Percentiles rank a stretch among this genome's conserved stretches.
These are phyloP conservation scores for Blastobotrys niveus DNA, from an alignment of 1,139 yeast species.

Conservation along the genomic window DNA sequence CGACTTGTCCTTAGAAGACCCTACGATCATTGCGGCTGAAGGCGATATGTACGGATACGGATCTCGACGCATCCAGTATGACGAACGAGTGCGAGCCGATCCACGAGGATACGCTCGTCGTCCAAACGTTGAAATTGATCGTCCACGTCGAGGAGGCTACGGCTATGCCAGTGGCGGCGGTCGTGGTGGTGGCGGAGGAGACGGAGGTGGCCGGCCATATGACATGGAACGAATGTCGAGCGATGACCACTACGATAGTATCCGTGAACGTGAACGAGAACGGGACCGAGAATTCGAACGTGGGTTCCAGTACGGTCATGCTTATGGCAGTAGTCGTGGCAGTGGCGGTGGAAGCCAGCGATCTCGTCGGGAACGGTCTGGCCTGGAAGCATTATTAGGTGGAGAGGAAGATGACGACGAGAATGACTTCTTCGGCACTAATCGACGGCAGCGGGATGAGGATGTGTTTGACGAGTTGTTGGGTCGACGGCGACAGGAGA, in stretches of 20 bases:
- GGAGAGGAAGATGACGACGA: not conserved
- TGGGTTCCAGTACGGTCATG: not conserved
- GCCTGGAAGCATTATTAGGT: not conserved
- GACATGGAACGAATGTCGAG: too few relatives aligned
- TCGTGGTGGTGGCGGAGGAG: not conserved
- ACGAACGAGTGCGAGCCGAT: constrained; percentile 4
- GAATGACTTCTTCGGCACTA: too few relatives aligned
- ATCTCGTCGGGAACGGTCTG: too few relatives aligned
- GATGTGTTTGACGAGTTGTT: not conserved
- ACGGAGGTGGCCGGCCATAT: not conserved
- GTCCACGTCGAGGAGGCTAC: not conserved
- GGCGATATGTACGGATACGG: not conserved
- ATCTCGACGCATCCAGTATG: not conserved
- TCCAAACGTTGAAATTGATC: not conserved
- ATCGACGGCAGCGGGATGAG: not conserved
- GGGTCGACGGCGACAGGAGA: too few relatives aligned
- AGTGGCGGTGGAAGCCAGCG: not conserved
- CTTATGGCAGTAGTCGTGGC: constrained; percentile 1
- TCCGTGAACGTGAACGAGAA: not conserved
- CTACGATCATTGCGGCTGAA: constrained; percentile 2
- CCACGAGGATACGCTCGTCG: not conserved
- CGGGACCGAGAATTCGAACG: constrained; percentile 1
- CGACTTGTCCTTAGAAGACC: not conserved
- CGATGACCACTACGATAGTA: not conserved
- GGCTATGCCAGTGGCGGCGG: not conserved